Evolutionary conservation across 2,329 filamentous ascomycete genomes (phyloP), one percentile per base, ranked within the genome.

Genomic region (Paecilomyces sp.): DNA sequence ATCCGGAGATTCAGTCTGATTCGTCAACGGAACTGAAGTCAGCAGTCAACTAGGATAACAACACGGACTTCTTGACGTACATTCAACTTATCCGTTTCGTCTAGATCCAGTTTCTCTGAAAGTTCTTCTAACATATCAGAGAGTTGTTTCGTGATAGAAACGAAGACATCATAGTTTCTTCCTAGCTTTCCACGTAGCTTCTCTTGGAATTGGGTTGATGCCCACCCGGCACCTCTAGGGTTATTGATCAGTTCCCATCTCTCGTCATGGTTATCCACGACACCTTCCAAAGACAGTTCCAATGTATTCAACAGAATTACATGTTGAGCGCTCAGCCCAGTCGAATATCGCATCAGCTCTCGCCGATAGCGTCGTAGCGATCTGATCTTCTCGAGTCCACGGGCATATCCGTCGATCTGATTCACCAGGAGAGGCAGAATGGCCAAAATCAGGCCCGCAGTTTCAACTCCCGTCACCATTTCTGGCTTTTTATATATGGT

Each of bases 301-400:
- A 62, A 41, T 12, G 56, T 57, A 31, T 25, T 60, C 24, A 60
- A n/a, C n/a, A 66, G 55, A 15, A 63, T 60, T 3, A 57, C 51
- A 5, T 63, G 56, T 24, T 65, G 63, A 6, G 61, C 33, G 13
- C 33, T 15, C 13, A 36, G 33, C 4, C 33, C 33, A 36, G 33
- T 36, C 13, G 33, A 36, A 36, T 36, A 36, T 15, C 33, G 33
- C 33, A 36, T 36, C 33, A 36, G 33, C 33, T 36, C 33, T 36
- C 33, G 50, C 2, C 57, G 59, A 54, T 64, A 63, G 1, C 59
- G 55, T 30, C 59, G 33, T 51, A 76, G 74, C 56, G 66, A 65
- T 58, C 76, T 76, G 53, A 77, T 65, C 0, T 70, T 74, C 58
- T 77, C 73, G 2, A 77, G 65, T 2, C 76, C 72, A 52, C 75